phyloP scores from a whole-genome alignment of 768 basidiomycete species.

The Albatrellus ellisii region DNA sequence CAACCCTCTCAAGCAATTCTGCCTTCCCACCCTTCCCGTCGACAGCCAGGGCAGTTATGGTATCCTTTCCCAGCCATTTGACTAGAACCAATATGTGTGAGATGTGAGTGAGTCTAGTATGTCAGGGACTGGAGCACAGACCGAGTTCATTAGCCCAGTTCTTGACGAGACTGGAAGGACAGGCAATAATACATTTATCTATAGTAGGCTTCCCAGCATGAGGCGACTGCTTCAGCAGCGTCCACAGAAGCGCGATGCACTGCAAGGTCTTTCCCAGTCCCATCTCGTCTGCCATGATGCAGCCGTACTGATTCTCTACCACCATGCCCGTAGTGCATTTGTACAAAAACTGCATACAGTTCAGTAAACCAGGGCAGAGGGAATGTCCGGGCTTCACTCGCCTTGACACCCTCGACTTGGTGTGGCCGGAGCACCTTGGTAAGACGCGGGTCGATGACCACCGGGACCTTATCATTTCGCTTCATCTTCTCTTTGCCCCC shows the following conservation, averaged over 20 bases:
- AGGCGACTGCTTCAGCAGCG: conserved; percentile 89
- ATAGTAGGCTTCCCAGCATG: conserved; percentile 75
- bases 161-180: conserved; percentile 91
- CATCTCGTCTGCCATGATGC: conserved; percentile 99
- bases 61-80: conserved; percentile 89
- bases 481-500: conserved; percentile 57
- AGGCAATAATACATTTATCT: conserved; percentile 96
- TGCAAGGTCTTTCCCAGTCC: conserved; percentile 95
- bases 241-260: conserved; percentile 94
- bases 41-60: conserved; percentile 72
- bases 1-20: conserved; percentile 65
- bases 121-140: conserved; percentile 20
- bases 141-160: conserved; percentile 99
- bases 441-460: conserved; percentile 89
- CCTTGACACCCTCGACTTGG: conserved; percentile 98
- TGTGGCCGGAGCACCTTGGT: conserved; percentile 87
- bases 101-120: too few species aligned
- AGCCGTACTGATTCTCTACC: conserved; percentile 82
- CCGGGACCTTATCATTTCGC: conserved; percentile 70
- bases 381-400: conserved; percentile 28
- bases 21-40: conserved; percentile 88
- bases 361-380: conserved; percentile 4
- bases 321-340: conserved; percentile 90
- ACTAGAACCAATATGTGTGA: conserved; percentile 30
- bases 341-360: conserved; percentile 71